A percentile compares a stretch with the other conserved stretches of the same genome.
phyloP scores from a whole-genome alignment of 2,329 filamentous ascomycete species.

The Monosporascus sp. region DNA sequence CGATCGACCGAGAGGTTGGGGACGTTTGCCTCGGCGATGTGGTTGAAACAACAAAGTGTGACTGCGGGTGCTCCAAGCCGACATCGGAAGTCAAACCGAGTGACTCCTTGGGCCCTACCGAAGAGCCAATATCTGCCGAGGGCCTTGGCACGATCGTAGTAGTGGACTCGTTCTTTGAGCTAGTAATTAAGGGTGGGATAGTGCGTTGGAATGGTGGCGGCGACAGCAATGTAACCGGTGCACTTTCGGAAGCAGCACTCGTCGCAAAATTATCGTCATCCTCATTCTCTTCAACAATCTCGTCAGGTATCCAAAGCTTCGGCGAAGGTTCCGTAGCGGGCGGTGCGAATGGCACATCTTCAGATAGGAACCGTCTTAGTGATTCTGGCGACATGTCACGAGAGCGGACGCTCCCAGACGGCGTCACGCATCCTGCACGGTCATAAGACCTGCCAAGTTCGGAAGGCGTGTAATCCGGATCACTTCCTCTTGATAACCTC shows the following conservation, averaged over 20 bases:
- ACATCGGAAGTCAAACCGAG: conserved; percentile 4
- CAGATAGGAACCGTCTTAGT: conserved; percentile 45
- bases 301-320: conserved; percentile 37
- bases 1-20: conserved; percentile 31
- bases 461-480: conserved; percentile 9
- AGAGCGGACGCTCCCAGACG: conserved; percentile 39
- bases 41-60: conserved; percentile 24
- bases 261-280: conserved; percentile 61
- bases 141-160: conserved; percentile 11
- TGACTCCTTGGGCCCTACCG: conserved; percentile 8
- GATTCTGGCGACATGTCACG: conserved; percentile 54
- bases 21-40: conserved; percentile 25
- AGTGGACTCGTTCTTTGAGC: conserved; percentile 12
- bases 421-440: conserved; percentile 27
- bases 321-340: conserved; percentile 28
- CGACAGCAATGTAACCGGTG: conserved; percentile 43
- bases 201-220: conserved; percentile 46
- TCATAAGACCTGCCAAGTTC: conserved; percentile 19
- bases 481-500: conserved; percentile 25
- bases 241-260: conserved; percentile 40
- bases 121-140: conserved; percentile 6
- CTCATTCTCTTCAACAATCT: conserved; percentile 46
- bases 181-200: conserved; percentile 19
- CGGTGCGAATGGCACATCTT: conserved; percentile 34
- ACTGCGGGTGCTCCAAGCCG: conserved; percentile 17